Evolutionary conservation across 768 basidiomycete species (phyloP).

Genomic region (Mycena haematopus): DNA sequence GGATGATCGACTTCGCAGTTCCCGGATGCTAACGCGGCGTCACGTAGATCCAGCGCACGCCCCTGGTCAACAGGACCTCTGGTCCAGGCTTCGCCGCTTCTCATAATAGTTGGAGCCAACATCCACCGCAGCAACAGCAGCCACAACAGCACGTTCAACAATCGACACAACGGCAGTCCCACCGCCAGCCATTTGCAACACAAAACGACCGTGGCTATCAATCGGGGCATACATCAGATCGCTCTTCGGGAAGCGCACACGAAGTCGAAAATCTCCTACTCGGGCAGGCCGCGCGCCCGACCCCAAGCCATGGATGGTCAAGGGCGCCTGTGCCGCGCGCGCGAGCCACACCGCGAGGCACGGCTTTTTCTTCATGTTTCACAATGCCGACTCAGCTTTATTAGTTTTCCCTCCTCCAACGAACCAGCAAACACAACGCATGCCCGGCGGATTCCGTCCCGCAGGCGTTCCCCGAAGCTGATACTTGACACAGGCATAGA

Average conservation of each 20-base stretch:
- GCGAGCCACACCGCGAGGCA: slow-evolving; percentile 36
- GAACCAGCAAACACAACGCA: slow-evolving; percentile 41
- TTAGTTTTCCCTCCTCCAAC: slow-evolving; percentile 50
- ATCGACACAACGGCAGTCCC: slow-evolving; percentile 44
- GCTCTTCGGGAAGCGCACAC: slow-evolving; percentile 64
- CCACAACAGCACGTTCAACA: slow-evolving; percentile 29
- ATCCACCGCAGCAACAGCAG: slow-evolving; percentile 38
- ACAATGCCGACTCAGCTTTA: not conserved
- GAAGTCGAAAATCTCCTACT: slow-evolving; percentile 76
- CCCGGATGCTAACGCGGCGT: not conserved
- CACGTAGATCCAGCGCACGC: slow-evolving; percentile 71
- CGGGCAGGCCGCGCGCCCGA: slow-evolving; percentile 33
- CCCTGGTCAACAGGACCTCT: slow-evolving; percentile 59
- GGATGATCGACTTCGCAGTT: slow-evolving; percentile 20
- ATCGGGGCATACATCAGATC: slow-evolving; percentile 57
- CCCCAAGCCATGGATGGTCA: slow-evolving; percentile 44
- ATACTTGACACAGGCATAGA: not conserved
- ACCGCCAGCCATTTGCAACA: slow-evolving; percentile 57
- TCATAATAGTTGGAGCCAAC: slow-evolving; percentile 41
- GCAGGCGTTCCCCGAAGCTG: slow-evolving; percentile 37
- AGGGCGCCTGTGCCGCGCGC: slow-evolving; percentile 34
- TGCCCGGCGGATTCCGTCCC: slow-evolving; percentile 52
- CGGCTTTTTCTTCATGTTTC: not conserved
- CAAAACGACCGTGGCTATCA: slow-evolving; percentile 49
- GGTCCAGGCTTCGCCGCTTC: slow-evolving; percentile 37